phyloP scores from a whole-genome alignment of 179 eudicot species.

The Beta lomatogona region DNA sequence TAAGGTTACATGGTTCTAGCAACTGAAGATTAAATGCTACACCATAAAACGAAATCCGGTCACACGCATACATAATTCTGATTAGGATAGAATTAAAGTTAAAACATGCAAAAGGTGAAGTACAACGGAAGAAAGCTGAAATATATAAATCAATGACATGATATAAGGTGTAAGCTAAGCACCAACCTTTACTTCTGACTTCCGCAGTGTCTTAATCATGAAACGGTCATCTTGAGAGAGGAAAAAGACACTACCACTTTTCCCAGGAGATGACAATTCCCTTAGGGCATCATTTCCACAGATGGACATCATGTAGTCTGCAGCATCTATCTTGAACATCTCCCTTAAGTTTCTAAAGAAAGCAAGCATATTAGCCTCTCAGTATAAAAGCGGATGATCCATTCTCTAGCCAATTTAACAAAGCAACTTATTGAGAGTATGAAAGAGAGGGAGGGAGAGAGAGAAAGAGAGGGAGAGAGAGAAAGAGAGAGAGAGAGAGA shows the following conservation, averaged over 20 bases:
- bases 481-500: too few relatives aligned
- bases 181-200: constrained; percentile 94
- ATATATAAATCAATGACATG: not conserved
- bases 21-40: not conserved
- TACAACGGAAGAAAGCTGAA: not conserved
- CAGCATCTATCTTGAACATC: constrained; percentile 98
- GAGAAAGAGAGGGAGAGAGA: too few relatives aligned
- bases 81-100: not conserved
- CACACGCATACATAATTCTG: not conserved
- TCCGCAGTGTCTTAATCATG: constrained; percentile 94
- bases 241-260: constrained; percentile 97
- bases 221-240: constrained; percentile 97
- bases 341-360: constrained; percentile 78
- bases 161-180: not conserved
- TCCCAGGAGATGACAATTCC: constrained; percentile 95
- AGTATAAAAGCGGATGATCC: not conserved
- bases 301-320: constrained; percentile 96
- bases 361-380: constrained; percentile 9
- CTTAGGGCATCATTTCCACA: constrained; percentile 96
- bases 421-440: not conserved
- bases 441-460: too few relatives aligned
- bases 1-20: not conserved
- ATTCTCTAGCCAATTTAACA: not conserved
- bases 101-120: not conserved
- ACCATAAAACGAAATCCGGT: not conserved